Evolutionary conservation across 306 rosid species (phyloP), one percentile per base, ranked within the genome.

Genomic region (Dryas alaskensis): DNA sequence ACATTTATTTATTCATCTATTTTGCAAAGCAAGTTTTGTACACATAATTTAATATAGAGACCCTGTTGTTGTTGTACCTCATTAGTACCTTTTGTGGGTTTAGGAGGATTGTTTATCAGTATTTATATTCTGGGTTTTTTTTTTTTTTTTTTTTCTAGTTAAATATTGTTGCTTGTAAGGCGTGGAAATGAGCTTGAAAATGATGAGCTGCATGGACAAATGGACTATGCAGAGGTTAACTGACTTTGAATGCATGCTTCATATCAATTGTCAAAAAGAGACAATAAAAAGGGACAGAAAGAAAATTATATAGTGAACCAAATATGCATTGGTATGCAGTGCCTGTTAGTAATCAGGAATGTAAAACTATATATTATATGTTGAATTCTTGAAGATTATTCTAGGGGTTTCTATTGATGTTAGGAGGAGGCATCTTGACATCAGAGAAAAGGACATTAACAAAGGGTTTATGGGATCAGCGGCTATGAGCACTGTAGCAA

Each of bases 401-500:
- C 44, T 47, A 67, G 52, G 7, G 57, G 43, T 7, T 54, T 69
- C 25, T 40, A 11, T 10, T 47, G 37, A 17, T 14, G 4, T 51
- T 60, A 27, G 49, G 70, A 69, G 57, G 65, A 82, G 70, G 81
- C 16, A 80, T 82, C 65, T 65, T 73, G 77, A 76, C 81, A 61
- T 77, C 73, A 69, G 69, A 74, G 47, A 58, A 82, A 69, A 68
- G 69, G 86, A 80, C 86, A 84, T n/a, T 8, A 52, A 73, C 63
- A 81, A 86, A 73, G 59, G 69, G 76, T 75, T 65, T 25, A 39
- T 64, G 65, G 76, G 71, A 65, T 72, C 63, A 81, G 79, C 48
- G 77, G 84, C 64, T 75, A 81, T 67, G 70, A 79, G 47, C 65
- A 64, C 45, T 7, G 7, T 67, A 67, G 11, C 68, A 75, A 55